phyloP scores from a whole-genome alignment of 2,329 filamentous ascomycete genomes.

The Aspergillus intermedius region DNA sequence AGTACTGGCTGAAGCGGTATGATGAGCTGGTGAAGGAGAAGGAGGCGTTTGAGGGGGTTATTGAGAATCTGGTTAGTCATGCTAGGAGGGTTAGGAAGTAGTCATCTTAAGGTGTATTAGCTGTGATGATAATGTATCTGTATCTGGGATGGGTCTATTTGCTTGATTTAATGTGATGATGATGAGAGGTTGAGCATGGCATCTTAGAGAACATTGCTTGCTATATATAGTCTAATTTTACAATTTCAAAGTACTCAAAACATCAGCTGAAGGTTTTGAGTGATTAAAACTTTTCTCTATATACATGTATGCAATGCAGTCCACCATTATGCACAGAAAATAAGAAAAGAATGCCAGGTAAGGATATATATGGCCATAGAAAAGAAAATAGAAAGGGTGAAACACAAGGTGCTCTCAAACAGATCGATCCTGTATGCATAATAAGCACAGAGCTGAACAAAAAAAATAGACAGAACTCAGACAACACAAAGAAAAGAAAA shows the following conservation, averaged over 20 bases:
- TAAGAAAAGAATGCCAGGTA: too few species aligned
- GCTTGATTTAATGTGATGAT: background rate
- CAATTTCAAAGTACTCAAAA: background rate
- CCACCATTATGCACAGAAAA: too few species aligned
- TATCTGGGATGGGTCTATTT: background rate
- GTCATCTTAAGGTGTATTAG: conserved; percentile 8
- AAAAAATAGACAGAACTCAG: too few species aligned
- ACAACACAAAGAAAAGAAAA: background rate
- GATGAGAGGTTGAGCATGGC: too few species aligned
- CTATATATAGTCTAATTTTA: background rate
- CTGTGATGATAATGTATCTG: background rate
- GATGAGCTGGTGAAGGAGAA: conserved; percentile 86
- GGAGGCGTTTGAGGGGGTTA: conserved; percentile 91
- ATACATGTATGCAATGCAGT: background rate
- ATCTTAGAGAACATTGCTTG: background rate
- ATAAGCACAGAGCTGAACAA: background rate
- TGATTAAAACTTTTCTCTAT: background rate
- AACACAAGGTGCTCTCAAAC: too few species aligned
- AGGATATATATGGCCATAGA: too few species aligned
- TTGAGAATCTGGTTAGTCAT: conserved; percentile 92
- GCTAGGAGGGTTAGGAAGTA: conserved; percentile 77
- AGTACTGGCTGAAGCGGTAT: conserved; percentile 80
- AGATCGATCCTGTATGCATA: background rate
- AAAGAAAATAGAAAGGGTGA: too few species aligned
- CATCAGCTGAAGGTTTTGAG: background rate